phyloP scores from a whole-genome alignment of 768 basidiomycete species.

The Mycena vulgaris region DNA sequence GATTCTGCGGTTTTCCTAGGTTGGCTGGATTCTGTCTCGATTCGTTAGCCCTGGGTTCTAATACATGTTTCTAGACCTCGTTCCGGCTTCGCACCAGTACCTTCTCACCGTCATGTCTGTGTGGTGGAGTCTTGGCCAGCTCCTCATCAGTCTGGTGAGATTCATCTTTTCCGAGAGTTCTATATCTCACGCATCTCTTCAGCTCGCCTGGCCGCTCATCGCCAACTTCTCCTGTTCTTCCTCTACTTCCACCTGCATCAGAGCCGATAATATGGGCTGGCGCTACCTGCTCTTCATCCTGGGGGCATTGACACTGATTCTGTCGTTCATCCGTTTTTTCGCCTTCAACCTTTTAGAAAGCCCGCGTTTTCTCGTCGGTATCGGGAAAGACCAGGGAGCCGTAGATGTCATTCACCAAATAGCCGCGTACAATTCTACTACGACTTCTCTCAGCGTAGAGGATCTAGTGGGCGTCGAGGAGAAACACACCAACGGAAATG shows the following conservation, averaged over 20 bases:
- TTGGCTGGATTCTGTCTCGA: slow-evolving; percentile 46
- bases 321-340: slow-evolving; percentile 76
- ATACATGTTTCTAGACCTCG: slow-evolving; percentile 65
- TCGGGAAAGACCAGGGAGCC: slow-evolving; percentile 73
- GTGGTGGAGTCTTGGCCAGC: slow-evolving; percentile 87
- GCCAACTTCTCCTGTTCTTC: slow-evolving; percentile 83
- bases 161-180: neutral
- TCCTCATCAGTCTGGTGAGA: slow-evolving; percentile 64
- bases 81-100: slow-evolving; percentile 82
- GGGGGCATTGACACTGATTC: slow-evolving; percentile 78
- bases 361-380: slow-evolving; percentile 81
- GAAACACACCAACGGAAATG: slow-evolving; percentile 33
- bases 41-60: neutral
- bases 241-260: slow-evolving; percentile 54
- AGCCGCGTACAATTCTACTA: slow-evolving; percentile 72
- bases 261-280: slow-evolving; percentile 78
- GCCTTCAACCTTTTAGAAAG: slow-evolving; percentile 78
- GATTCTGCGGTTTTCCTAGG: slow-evolving; percentile 85
- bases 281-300: slow-evolving; percentile 82
- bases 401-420: slow-evolving; percentile 74
- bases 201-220: slow-evolving; percentile 83
- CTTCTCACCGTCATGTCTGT: slow-evolving; percentile 81
- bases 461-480: slow-evolving; percentile 54
- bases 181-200: neutral
- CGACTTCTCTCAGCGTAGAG: slow-evolving; percentile 64